Base-by-base conservation (phyloP, 768 basidiomycete genomes). In the Russula lepida region DNA sequence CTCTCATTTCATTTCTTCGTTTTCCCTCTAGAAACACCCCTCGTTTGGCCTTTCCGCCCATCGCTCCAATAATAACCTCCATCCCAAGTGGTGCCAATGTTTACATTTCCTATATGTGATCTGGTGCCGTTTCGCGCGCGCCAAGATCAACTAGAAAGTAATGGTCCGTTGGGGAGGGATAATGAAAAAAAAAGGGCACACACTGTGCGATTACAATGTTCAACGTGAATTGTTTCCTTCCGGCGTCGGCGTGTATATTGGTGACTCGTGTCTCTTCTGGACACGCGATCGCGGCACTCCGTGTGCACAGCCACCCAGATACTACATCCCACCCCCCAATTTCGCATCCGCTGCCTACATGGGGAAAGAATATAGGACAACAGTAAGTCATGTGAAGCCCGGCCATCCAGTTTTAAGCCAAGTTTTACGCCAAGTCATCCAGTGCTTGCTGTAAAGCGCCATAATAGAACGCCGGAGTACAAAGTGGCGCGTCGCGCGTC, bases 281-380 rank as follows among this genome's bases (percentile, higher is more conserved):
- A n/a, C n/a, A 37, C 6, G 35, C 15, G 35, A 37, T 15, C 35
- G 35, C n/a, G 21, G 33, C 33, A 48, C 17, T 27, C 56, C 41
- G 27, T 49, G 49, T 15, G 57, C 57, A 58, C 57, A 51, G 57
- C 57, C 57, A 58, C 57, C 39, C n/a, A 8, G 21, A n/a, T 4
- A 9, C 21, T 25, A 43, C 41, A 41, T 41, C 19, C 15, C 19
- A 15, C 39, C 39, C 19, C 39, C 39, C 39, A 41, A 41, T 1
- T n/a, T 41, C 39, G 39, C n/a, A 11, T 11, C 35, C 12, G n/a
- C n/a, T n/a, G n/a, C n/a, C 12, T 35, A 13, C 35, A 35, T 33
- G 32, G 32, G 32, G 32, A 33, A 33, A 33, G 32, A 33, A 8
- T 33, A 35, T 13, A 13, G 8, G 35, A 35, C 35, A 8, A 13